A percentile compares a stretch with the other conserved stretches of the same genome.
phyloP scores from a whole-genome alignment of 2,329 filamentous ascomycete species.

The Pseudopyrenochaeta lycopersici region DNA sequence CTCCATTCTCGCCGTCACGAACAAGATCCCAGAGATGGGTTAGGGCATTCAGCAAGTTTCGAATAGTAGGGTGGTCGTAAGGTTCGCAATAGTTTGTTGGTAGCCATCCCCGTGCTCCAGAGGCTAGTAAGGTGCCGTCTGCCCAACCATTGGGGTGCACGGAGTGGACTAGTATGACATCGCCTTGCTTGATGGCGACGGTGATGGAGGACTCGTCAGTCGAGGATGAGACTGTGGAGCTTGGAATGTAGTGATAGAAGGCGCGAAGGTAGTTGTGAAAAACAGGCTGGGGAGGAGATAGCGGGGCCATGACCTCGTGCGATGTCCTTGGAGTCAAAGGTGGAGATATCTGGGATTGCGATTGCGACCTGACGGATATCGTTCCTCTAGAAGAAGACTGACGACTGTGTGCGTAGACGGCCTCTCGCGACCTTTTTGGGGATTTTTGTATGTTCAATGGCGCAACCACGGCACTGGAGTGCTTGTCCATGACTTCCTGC shows the following conservation, averaged over 20 bases:
- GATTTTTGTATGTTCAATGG: conserved; percentile 50
- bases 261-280: conserved; percentile 96
- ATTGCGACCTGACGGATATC: conserved; percentile 40
- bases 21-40: conserved; percentile 93
- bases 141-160: conserved; percentile 99
- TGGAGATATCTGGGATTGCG: conserved; percentile 72
- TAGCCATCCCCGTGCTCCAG: conserved; percentile 90
- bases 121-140: conserved; percentile 87
- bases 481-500: conserved; percentile 40
- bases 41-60: conserved; percentile 82
- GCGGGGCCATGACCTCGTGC: conserved; percentile 65
- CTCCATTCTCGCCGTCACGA: conserved; percentile 77
- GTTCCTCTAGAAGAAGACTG: conserved; percentile 44
- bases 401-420: conserved; percentile 34
- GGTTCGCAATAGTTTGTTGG: conserved; percentile 98
- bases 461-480: conserved; percentile 47
- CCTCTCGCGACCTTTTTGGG: conserved; percentile 35
- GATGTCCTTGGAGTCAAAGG: conserved; percentile 77
- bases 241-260: conserved; percentile 90
- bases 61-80: conserved; percentile 89
- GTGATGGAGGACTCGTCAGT: conserved; percentile 75
- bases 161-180: conserved; percentile 92
- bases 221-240: conserved; percentile 77
- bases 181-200: conserved; percentile 85
- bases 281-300: conserved; percentile 64